Base-by-base conservation (phyloP, 1,284 basidiomycete genomes). In the Cryptococcus sp. region DNA sequence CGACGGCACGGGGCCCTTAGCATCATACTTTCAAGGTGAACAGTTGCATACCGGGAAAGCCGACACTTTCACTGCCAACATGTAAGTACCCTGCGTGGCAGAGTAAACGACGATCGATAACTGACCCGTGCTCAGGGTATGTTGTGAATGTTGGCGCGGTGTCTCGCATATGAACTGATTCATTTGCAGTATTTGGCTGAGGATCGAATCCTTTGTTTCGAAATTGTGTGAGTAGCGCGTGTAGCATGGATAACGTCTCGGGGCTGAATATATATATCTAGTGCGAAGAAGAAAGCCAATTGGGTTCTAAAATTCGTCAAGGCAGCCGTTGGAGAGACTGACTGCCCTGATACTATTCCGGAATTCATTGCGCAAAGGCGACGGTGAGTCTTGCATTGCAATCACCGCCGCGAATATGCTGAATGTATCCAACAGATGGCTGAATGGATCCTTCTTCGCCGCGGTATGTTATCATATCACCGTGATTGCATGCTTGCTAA, bases 221-320 rank as follows among this genome's bases (percentile, higher is more conserved):
- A 99, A 77, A 85, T 99, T 20, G 87, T 98, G 46, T 78, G 62
- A 48, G 76, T 68, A 3, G 1, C n/a, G 19, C 13, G 31, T 35
- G 31, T 35, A 35, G n/a, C 38, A 19, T 59, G 8, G 16, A 13
- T 53, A 45, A 53, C 19, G 4, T 23, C 16, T 19, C 38, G 6
- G 20, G 19, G 16, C 47, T 59, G 51, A 47, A 22, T 20, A n/a
- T n/a, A n/a, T 22, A 2, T 31, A 19, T 13, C n/a, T 20, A 77
- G 75, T 3, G 93, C 95, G 0, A 98, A 97, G 75, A 82, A 87
- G 1, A 90, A 93, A 65, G 87, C 86, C 2, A 86, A 86, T 67
- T 99, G 95, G 95, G 85, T 97, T 5, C 83, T 99, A 51, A 93
- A 91, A 80, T 99, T 93, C 71, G 95, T 99, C 71, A 96, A 93